phyloP scores from a whole-genome alignment of 1,139 yeast genomes.

The Suhomyces kunorum region DNA sequence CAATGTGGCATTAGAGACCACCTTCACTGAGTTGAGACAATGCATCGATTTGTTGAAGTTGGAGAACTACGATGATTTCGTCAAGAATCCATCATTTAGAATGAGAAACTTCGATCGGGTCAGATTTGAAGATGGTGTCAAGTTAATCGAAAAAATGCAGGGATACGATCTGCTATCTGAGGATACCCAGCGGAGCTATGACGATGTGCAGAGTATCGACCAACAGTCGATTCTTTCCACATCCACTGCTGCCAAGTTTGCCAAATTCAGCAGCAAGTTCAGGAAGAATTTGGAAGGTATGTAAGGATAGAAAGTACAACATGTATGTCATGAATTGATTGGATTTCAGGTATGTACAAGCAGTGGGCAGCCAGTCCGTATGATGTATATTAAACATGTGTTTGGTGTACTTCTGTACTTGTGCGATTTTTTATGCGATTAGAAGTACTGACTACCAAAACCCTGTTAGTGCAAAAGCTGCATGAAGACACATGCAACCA shows the following conservation, averaged over 20 bases:
- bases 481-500: not conserved
- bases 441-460: too few species aligned
- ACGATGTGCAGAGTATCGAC: conserved; percentile 25
- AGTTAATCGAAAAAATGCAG: conserved; percentile 40
- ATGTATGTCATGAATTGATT: not conserved
- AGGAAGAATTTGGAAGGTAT: conserved; percentile 20
- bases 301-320: not conserved
- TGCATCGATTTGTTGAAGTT: conserved; percentile 43
- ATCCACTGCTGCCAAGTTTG: conserved; percentile 42
- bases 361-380: too few species aligned
- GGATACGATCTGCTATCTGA: conserved; percentile 13
- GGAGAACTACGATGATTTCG: conserved; percentile 43
- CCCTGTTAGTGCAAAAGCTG: not conserved
- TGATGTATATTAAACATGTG: too few species aligned
- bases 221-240: conserved; percentile 30
- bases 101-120: conserved; percentile 46
- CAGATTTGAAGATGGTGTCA: conserved; percentile 43
- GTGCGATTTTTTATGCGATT: too few species aligned
- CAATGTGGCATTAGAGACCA: conserved; percentile 44
- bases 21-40: conserved; percentile 49
- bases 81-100: conserved; percentile 39
- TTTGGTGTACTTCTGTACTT: too few species aligned
- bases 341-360: not conserved
- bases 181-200: conserved; percentile 11
- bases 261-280: conserved; percentile 43